These are phyloP conservation scores for Cytospora piceae DNA, from an alignment of 2,329 filamentous ascomycete species.

Conservation along the genomic window DNA sequence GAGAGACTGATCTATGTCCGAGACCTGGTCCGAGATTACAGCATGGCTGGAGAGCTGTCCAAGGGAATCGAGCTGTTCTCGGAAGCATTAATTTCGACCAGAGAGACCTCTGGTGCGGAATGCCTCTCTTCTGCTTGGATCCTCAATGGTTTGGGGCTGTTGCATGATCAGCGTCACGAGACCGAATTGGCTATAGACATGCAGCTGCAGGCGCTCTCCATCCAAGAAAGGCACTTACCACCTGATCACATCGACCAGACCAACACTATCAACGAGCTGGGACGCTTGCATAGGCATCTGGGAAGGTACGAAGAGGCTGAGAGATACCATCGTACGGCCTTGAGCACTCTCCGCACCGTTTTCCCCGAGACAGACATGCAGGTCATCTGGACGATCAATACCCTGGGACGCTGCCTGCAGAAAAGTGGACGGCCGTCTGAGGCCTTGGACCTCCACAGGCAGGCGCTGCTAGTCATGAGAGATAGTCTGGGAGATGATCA, in stretches of 20 bases:
- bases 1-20: not conserved
- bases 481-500: no score
- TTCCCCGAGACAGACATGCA: conserved; percentile 2
- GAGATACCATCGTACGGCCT: not conserved
- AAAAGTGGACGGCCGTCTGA: not conserved
- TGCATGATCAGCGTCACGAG: not conserved
- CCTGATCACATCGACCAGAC: not conserved
- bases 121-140: not conserved
- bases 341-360: not conserved
- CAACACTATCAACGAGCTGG: conserved; percentile 7
- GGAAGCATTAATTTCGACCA: not conserved
- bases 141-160: not conserved
- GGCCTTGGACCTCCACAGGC: not conserved
- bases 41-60: not conserved
- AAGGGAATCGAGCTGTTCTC: not conserved
- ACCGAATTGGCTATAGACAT: not conserved
- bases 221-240: not conserved
- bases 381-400: conserved; percentile 4
- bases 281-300: not conserved
- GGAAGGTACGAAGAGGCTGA: not conserved
- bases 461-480: no score
- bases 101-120: not conserved
- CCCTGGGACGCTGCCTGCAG: not conserved
- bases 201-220: not conserved
- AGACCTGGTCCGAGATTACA: conserved; percentile 1